Percentiles rank a stretch among this genome's conserved stretches.
Evolutionary conservation across 495 filamentous ascomycete species (phyloP).

Genomic region (Aspergillus campestris): DNA sequence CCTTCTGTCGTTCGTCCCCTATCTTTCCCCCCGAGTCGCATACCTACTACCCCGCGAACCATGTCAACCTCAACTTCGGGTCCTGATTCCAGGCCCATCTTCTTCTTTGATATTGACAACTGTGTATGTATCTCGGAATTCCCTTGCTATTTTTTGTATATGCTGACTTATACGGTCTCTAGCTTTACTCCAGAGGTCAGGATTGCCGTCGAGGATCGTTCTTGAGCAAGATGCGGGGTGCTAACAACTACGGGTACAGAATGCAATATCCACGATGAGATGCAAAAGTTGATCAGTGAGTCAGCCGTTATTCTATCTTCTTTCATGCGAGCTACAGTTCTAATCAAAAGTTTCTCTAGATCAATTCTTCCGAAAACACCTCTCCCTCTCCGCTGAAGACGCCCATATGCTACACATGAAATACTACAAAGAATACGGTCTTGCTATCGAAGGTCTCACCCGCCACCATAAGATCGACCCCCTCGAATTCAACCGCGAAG

Average conservation of each 20-base stretch:
- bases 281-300: constrained; percentile 58
- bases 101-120: constrained; percentile 97
- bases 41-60: constrained; percentile 7
- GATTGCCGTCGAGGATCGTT: not conserved
- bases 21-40: not conserved
- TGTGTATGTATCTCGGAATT: constrained; percentile 49
- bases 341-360: constrained; percentile 31
- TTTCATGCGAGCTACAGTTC: not conserved
- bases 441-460: constrained; percentile 92
- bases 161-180: constrained; percentile 8
- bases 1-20: constrained; percentile 2
- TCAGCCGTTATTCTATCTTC: not conserved
- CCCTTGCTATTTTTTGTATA: not conserved
- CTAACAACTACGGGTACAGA: constrained; percentile 28
- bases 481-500: constrained; percentile 85
- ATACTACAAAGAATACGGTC: constrained; percentile 92
- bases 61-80: constrained; percentile 17
- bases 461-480: constrained; percentile 93
- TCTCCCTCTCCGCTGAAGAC: constrained; percentile 62
- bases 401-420: constrained; percentile 73
- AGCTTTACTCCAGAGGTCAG: constrained; percentile 49
- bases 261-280: constrained; percentile 63
- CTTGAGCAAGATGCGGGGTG: not conserved
- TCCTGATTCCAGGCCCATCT: constrained; percentile 47
- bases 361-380: constrained; percentile 71